These are phyloP conservation scores for Suillus bovinus DNA, from an alignment of 768 basidiomycete genomes.

Conservation along the genomic window DNA sequence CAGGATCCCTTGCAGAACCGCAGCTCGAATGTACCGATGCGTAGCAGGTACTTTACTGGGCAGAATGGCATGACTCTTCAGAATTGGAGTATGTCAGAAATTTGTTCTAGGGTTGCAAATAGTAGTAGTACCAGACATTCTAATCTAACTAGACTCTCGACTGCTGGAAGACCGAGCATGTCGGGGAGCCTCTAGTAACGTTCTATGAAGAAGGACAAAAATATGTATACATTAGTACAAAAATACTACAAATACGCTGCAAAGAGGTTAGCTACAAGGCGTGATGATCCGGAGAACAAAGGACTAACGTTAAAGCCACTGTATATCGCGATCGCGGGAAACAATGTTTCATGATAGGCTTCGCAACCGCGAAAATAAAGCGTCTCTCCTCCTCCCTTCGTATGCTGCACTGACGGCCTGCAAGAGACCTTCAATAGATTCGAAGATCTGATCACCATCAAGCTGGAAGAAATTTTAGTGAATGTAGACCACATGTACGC, in stretches of 20 bases:
- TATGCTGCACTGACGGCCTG: slow-evolving; percentile 57
- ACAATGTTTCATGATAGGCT: slow-evolving; percentile 27
- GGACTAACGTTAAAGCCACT: background rate
- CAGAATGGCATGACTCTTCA: background rate
- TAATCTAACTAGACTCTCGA: background rate
- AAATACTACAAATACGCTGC: slow-evolving; percentile 7
- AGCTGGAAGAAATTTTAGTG: slow-evolving; percentile 21
- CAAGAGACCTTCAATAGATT: slow-evolving; percentile 62
- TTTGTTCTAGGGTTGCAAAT: background rate
- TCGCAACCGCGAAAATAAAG: slow-evolving; percentile 49
- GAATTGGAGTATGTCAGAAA: background rate
- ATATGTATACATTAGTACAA: slow-evolving; percentile 3
- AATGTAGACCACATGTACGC: slow-evolving; percentile 5
- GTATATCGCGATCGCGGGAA: background rate
- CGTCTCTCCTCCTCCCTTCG: slow-evolving; percentile 44
- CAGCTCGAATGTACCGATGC: background rate
- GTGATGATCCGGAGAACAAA: background rate
- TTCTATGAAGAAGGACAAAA: background rate
- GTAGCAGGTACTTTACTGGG: background rate
- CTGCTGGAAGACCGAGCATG: background rate
- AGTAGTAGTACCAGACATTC: background rate
- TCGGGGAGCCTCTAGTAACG: background rate
- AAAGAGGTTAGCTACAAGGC: background rate
- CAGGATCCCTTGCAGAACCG: slow-evolving; percentile 33
- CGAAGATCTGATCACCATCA: slow-evolving; percentile 40